phyloP scores from a whole-genome alignment of 768 basidiomycete genomes.

The Tulasnella sp. region DNA sequence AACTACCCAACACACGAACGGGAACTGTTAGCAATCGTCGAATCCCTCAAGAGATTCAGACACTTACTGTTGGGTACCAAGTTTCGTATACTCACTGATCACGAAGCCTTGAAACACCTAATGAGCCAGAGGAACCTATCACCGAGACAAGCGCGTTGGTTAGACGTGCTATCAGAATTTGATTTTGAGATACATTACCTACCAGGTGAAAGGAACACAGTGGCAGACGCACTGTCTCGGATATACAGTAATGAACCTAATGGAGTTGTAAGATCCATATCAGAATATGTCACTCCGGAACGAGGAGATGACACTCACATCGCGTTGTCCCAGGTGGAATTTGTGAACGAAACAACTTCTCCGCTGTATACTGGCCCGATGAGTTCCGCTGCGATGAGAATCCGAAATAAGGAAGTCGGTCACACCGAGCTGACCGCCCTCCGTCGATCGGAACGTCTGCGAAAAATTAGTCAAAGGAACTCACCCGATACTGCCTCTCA shows the following conservation, averaged over 20 bases:
- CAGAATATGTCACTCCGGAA: background rate
- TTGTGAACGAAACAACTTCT: no score
- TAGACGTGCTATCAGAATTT: conserved; percentile 30
- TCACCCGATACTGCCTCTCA: no score
- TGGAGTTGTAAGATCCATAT: background rate
- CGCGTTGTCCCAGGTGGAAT: no score
- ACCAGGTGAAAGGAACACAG: conserved; percentile 29
- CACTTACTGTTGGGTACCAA: conserved; percentile 19
- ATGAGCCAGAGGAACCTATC: conserved; percentile 26
- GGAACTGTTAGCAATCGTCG: conserved; percentile 30
- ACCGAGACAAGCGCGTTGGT: conserved; percentile 29
- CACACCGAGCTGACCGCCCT: no score
- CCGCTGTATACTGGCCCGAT: no score
- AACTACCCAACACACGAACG: conserved; percentile 32
- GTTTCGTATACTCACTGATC: conserved; percentile 28
- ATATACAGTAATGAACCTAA: conserved; percentile 6
- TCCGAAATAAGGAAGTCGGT: no score
- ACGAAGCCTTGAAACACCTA: conserved; percentile 29
- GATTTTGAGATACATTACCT: conserved; percentile 29
- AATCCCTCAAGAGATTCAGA: conserved; percentile 23
- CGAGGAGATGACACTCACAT: no score
- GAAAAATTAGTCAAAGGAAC: no score
- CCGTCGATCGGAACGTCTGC: no score
- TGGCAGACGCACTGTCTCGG: conserved; percentile 32
- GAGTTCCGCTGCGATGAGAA: no score